Conservation (phyloP, 23 red algal genomes). For the Gracilaria gracilis region DNA sequence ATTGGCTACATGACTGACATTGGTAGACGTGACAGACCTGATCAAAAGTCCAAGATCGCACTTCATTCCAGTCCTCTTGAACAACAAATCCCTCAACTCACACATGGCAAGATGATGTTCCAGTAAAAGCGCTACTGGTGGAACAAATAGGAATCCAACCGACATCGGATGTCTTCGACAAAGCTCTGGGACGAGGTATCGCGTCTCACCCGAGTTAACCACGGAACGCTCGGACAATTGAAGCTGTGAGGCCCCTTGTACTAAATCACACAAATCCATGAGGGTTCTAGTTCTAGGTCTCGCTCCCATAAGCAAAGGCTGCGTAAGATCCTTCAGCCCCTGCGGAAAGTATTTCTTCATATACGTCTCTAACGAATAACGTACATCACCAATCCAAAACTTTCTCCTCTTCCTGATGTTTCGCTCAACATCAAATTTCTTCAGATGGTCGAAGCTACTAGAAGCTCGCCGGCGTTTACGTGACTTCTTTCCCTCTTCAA, state of each 20-base stretch:
- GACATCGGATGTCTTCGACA: conserved; percentile 34
- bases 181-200: conserved; percentile 55
- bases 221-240: conserved; percentile 17
- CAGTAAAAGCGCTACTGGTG: conserved; percentile 31
- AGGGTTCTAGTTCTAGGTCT: conserved; percentile 6
- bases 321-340: conserved; percentile 27
- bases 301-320: conserved; percentile 53
- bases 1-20: conserved; percentile 41
- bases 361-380: conserved; percentile 50
- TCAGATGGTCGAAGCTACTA: neutral
- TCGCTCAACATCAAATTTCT: conserved; percentile 44
- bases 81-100: conserved; percentile 29
- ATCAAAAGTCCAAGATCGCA: conserved; percentile 24
- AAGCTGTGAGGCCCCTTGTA: conserved; percentile 13
- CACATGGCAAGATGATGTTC: conserved; percentile 63
- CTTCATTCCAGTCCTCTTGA: neutral
- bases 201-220: neutral
- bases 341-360: conserved; percentile 29
- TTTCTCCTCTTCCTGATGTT: conserved; percentile 60
- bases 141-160: conserved; percentile 49
- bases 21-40: conserved; percentile 40
- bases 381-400: conserved; percentile 50
- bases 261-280: conserved; percentile 42
- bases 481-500: neutral
- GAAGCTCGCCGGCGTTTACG: neutral